A percentile compares a stretch with the other conserved stretches of the same genome.
Evolutionary conservation across 805 yeast species (phyloP).

Genomic region (Sporopachydermia quercuum): DNA sequence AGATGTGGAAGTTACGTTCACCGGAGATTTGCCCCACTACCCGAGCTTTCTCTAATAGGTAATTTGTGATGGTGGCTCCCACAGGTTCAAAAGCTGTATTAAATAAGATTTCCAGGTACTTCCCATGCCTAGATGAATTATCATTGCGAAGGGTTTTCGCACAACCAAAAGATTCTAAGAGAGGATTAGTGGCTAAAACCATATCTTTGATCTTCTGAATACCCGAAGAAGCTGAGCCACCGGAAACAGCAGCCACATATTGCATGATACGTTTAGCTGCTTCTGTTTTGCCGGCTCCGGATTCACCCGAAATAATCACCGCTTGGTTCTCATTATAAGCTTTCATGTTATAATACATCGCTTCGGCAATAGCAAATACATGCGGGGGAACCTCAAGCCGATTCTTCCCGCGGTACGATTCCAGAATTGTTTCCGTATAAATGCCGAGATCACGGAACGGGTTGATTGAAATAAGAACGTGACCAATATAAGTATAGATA

Average conservation of each 20-base stretch:
- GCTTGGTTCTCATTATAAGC: constrained; percentile 91
- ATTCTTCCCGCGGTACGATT: constrained; percentile 77
- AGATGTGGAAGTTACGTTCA: constrained; percentile 94
- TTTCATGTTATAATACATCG: constrained; percentile 91
- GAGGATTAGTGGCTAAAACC: constrained; percentile 94
- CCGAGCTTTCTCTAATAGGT: constrained; percentile 85
- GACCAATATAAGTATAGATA: constrained; percentile 88
- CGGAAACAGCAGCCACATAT: constrained; percentile 82
- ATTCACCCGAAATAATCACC: constrained; percentile 94
- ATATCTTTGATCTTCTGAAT: constrained; percentile 87
- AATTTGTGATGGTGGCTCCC: constrained; percentile 92
- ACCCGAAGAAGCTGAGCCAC: constrained; percentile 42
- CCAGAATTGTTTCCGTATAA: constrained; percentile 66
- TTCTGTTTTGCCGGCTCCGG: constrained; percentile 97
- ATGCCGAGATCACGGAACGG: constrained; percentile 96
- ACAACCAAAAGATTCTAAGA: constrained; percentile 84
- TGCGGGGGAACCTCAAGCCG: constrained; percentile 96
- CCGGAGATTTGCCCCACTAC: constrained; percentile 88
- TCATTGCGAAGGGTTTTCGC: constrained; percentile 84
- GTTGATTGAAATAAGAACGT: constrained; percentile 87
- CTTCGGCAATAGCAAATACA: constrained; percentile 93
- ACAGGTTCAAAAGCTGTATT: constrained; percentile 74
- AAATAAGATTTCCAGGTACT: constrained; percentile 83
- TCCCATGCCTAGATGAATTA: constrained; percentile 86
- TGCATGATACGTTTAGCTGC: constrained; percentile 98